Percentiles rank a stretch among this genome's conserved stretches.
phyloP scores from a whole-genome alignment of 1,284 basidiomycete species.

The Polyporus tsugae region DNA sequence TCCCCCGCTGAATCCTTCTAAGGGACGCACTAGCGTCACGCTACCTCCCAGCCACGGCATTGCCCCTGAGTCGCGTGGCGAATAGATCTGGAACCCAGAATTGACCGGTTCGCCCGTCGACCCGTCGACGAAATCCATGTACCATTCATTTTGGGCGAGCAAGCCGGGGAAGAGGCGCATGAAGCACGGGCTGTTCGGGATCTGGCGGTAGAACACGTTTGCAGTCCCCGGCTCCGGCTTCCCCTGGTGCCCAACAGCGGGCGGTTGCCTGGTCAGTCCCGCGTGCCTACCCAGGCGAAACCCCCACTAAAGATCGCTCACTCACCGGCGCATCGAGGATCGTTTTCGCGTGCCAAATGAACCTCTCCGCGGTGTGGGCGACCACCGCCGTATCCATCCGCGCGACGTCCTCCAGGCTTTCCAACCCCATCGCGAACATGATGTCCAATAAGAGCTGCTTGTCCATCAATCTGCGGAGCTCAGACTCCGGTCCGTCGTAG shows the following conservation, averaged over 20 bases:
- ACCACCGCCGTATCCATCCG: not conserved
- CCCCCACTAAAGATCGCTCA: too few relatives aligned
- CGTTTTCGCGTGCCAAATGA: not conserved
- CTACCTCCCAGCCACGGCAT: not conserved
- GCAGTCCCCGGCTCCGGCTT: not conserved
- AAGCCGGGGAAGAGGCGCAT: conserved; percentile 1
- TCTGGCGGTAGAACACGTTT: not conserved
- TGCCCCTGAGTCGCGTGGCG: not conserved
- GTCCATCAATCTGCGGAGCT: not conserved
- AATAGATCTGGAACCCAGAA: not conserved
- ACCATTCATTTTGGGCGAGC: not conserved
- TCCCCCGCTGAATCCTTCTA: not conserved
- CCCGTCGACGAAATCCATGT: not conserved
- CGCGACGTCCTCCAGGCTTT: not conserved
- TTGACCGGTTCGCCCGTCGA: not conserved
- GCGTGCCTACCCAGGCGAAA: too few relatives aligned
- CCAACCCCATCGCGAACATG: not conserved
- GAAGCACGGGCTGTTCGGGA: not conserved
- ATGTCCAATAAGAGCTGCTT: not conserved
- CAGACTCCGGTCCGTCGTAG: not conserved
- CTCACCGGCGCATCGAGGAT: not conserved
- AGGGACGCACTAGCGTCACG: not conserved
- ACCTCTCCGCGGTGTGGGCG: not conserved
- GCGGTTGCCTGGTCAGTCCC: not conserved
- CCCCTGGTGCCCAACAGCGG: not conserved